These are phyloP conservation scores for Halteria grandinella DNA, from an alignment of 73 alveolate genomes.

Conservation along the genomic window DNA sequence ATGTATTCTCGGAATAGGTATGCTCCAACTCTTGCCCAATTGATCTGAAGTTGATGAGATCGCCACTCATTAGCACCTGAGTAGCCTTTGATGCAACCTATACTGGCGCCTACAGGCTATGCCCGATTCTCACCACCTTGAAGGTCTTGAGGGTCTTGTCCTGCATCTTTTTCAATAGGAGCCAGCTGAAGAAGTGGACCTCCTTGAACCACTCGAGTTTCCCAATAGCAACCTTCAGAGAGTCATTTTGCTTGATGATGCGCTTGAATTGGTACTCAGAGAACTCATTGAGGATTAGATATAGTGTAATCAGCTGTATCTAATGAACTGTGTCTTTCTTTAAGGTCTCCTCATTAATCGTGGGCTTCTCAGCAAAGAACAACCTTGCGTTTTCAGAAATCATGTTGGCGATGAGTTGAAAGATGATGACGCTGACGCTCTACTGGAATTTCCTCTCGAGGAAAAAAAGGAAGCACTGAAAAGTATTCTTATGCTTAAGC, in stretches of 20 bases:
- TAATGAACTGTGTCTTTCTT: constrained; percentile 11
- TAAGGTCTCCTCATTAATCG: not conserved
- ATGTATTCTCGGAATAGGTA: constrained; percentile 1
- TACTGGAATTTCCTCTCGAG: constrained; percentile 22
- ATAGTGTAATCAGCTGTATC: constrained; percentile 14
- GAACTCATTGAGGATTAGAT: constrained; percentile 2
- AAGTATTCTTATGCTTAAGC: constrained; percentile 12
- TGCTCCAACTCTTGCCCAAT: constrained; percentile 9
- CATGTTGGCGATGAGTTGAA: not conserved
- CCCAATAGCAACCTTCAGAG: constrained; percentile 30
- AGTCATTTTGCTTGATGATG: constrained; percentile 9
- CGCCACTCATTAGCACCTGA: not conserved
- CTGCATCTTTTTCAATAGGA: constrained; percentile 28
- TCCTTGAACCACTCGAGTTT: constrained; percentile 28
- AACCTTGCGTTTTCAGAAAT: constrained; percentile 28
- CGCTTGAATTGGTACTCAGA: constrained; percentile 13
- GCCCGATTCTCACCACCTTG: constrained; percentile 14
- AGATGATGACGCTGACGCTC: constrained; percentile 1
- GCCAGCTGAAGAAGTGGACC: constrained; percentile 26
- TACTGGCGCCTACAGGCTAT: constrained; percentile 21
- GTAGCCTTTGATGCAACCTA: not conserved
- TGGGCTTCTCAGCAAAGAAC: not conserved
- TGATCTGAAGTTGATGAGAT: not conserved
- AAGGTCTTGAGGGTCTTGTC: constrained; percentile 24
- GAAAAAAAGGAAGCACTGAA: constrained; percentile 19